Conservation (phyloP, 1,284 basidiomycete species). For the Taiwanofungus camphoratus region DNA sequence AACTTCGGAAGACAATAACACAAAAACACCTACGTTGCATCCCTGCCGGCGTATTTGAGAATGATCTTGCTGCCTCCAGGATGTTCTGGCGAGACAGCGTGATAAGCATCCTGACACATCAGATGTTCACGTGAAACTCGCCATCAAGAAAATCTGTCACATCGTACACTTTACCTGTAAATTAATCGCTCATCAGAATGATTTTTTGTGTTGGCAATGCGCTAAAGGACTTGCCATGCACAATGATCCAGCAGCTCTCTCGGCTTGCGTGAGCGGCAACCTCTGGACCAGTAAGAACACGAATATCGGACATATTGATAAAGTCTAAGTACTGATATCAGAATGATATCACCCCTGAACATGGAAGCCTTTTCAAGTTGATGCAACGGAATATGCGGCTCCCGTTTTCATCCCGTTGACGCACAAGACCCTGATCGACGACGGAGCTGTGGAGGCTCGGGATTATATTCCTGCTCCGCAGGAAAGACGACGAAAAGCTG, state of each 20-base stretch:
- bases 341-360: too few relatives aligned
- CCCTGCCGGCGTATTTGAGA: constrained; percentile 69
- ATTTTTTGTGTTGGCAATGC: not conserved
- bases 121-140: constrained; percentile 19
- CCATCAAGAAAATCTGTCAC: constrained; percentile 63
- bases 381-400: too few relatives aligned
- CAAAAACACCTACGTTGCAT: constrained; percentile 50
- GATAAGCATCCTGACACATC: too few relatives aligned
- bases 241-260: constrained; percentile 73
- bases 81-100: constrained; percentile 35
- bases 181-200: not conserved
- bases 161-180: constrained; percentile 60
- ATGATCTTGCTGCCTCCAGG: constrained; percentile 55
- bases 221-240: constrained; percentile 46
- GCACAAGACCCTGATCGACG: too few relatives aligned
- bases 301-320: constrained; percentile 20
- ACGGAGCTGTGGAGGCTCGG: too few relatives aligned
- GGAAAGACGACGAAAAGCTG: not conserved
- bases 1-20: not conserved
- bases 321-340: constrained; percentile 1
- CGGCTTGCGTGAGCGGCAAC: constrained; percentile 29
- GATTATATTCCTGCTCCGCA: too few relatives aligned
- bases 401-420: too few relatives aligned
- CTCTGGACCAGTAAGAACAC: constrained; percentile 23
- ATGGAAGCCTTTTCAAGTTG: too few relatives aligned